A percentile compares a stretch with the other conserved stretches of the same genome.
Evolutionary conservation across 495 filamentous ascomycete genomes (phyloP).

Genomic region (Ramalina intermedia): DNA sequence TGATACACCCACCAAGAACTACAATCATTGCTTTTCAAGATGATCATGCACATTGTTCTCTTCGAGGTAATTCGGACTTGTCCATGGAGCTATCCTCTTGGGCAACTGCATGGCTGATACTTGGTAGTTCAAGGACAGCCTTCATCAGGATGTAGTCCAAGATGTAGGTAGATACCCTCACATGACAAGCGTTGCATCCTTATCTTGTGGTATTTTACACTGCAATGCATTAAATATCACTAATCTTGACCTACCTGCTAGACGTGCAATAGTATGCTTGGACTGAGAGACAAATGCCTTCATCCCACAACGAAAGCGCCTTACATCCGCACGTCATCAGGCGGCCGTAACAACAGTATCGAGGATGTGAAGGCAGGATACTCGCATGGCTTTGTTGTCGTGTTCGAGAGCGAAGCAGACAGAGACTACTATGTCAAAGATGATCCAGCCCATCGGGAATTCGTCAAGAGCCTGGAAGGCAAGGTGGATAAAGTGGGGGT

Average conservation of each 20-base stretch:
- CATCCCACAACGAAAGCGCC: constrained; percentile 27
- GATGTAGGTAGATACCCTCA: too few relatives aligned
- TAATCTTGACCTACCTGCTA: constrained; percentile 5
- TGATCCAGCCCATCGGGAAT: constrained; percentile 36
- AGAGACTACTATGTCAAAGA: constrained; percentile 38
- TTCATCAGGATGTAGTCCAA: too few relatives aligned
- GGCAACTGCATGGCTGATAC: too few relatives aligned
- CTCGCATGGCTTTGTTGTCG: constrained; percentile 46
- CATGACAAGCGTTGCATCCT: too few relatives aligned
- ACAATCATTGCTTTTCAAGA: too few relatives aligned
- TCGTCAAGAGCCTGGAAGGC: constrained; percentile 22
- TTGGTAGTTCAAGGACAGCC: too few relatives aligned
- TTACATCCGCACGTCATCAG: constrained; percentile 42
- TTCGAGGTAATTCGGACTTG: too few relatives aligned
- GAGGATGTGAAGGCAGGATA: constrained; percentile 38
- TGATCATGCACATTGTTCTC: too few relatives aligned
- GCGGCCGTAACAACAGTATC: constrained; percentile 43
- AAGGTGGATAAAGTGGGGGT: constrained; percentile 23
- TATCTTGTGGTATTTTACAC: too few relatives aligned
- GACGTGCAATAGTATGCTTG: constrained; percentile 27
- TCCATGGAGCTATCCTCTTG: too few relatives aligned
- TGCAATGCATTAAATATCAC: too few relatives aligned
- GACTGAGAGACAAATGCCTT: constrained; percentile 21
- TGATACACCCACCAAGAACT: too few relatives aligned
- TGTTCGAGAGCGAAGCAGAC: constrained; percentile 44